Percentiles rank a stretch among this genome's conserved stretches.
Conservation (phyloP, 768 basidiomycete species). For the Rhodotorula kratochvilovae region DNA sequence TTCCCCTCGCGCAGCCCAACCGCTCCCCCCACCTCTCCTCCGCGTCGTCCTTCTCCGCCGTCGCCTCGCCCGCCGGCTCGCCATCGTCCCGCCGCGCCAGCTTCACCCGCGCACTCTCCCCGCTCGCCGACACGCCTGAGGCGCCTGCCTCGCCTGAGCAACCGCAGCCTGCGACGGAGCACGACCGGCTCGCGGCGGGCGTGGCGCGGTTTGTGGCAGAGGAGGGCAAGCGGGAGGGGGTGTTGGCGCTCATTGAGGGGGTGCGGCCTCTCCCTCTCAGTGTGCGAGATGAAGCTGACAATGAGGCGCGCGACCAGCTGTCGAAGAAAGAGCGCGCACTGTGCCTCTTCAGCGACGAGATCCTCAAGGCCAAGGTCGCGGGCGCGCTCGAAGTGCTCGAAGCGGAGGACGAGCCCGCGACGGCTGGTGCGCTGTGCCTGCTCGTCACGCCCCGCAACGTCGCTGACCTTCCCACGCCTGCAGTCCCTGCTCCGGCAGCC, state of each 20-base stretch:
- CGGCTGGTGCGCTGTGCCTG: slow-evolving; percentile 58
- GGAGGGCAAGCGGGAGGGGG: slow-evolving; percentile 58
- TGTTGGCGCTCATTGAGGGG: slow-evolving; percentile 64
- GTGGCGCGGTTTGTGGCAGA: slow-evolving; percentile 54
- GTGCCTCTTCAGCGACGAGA: slow-evolving; percentile 82
- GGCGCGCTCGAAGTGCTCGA: slow-evolving; percentile 78
- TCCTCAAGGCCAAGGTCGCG: slow-evolving; percentile 67
- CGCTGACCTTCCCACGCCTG: slow-evolving; percentile 56
- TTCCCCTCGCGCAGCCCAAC: neutral
- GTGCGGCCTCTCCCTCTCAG: neutral
- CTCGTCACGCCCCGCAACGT: slow-evolving; percentile 68
- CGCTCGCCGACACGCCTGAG: neutral
- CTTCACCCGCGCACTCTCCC: neutral
- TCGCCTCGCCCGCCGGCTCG: neutral
- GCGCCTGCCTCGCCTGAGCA: neutral
- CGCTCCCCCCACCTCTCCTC: neutral
- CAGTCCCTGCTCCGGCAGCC: slow-evolving; percentile 40
- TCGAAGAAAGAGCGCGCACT: slow-evolving; percentile 83
- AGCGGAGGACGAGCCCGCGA: slow-evolving; percentile 49
- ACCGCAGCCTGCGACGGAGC: slow-evolving; percentile 53
- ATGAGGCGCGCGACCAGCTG: slow-evolving; percentile 47
- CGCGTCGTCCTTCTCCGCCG: neutral
- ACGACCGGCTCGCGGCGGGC: slow-evolving; percentile 67
- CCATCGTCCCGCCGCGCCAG: neutral
- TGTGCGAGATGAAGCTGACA: neutral